Evolutionary conservation across 805 yeast species (phyloP), one percentile per base, ranked within the genome.

Genomic region (Candida insectorum): DNA sequence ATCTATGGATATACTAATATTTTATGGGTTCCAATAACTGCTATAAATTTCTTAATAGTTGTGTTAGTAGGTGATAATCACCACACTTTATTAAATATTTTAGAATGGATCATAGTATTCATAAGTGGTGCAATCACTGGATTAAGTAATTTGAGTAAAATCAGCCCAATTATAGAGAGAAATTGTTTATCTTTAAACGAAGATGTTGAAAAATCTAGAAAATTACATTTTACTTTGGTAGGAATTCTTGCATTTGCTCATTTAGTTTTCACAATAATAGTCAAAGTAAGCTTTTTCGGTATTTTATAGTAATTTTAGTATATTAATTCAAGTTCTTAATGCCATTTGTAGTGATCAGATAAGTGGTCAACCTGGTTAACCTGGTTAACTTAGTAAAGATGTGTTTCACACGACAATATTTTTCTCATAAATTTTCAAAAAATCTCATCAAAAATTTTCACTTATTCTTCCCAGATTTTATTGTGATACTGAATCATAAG

Each of bases 1-100:
- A 71, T 87, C 21, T 89, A 84, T 58, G 95, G 97, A 2, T 89
- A 91, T 60, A 74, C 95, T 13, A 84, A 83, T 49, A 60, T 82
- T 4, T 72, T 79, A 37, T 89, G 97, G 96, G 62, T 84, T n/a
- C 94, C 95, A 1, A 80, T 86, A 15, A 81, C 89, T 0, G 52
- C 81, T 1, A 50, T 80, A 19, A 72, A 77, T 37, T 67, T 83
- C 10, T 54, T 80, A 21, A 71, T 84, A 34, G 79, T 79, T 1
- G 54, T 81, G 4, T 57, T 79, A 17, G 60, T 71, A 5, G 54
- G 51, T 31, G 46, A 52, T 27, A 52, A 44, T 4, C 60, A 56
- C 30, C 61, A 53, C 38, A 51, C 62, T 3, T 45, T 71, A 3
- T 52, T 75, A 32, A 71, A 77, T 26, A 47, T 72, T 3, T 60